Evolutionary conservation across 441 rosid species (phyloP).

Genomic region (Adansonia grandidieri): DNA sequence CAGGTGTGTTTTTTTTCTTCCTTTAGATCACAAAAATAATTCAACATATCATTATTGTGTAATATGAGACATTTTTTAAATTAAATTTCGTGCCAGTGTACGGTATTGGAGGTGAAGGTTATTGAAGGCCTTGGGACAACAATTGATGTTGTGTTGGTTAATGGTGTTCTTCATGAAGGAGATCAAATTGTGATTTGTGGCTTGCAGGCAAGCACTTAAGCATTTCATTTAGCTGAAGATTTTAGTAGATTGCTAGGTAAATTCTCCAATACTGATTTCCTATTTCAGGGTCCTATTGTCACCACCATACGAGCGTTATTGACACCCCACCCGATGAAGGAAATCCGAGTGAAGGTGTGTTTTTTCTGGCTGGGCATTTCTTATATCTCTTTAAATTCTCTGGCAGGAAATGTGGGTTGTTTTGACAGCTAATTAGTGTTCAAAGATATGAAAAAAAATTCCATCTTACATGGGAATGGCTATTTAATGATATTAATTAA

Average conservation of each 20-base stretch:
- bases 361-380: conserved; percentile 20
- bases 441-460: background rate
- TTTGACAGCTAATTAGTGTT: background rate
- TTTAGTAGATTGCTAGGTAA: conserved; percentile 16
- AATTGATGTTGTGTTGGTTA: conserved; percentile 89
- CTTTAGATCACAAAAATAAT: conserved; percentile 9
- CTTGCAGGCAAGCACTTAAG: conserved; percentile 70
- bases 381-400: background rate
- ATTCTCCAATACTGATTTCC: conserved; percentile 14
- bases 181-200: conserved; percentile 96
- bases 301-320: conserved; percentile 79
- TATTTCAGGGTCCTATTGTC: conserved; percentile 79
- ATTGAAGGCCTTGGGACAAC: conserved; percentile 96
- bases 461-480: background rate
- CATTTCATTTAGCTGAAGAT: conserved; percentile 11
- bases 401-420: background rate
- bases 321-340: conserved; percentile 99
- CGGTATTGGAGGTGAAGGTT: conserved; percentile 95
- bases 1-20: conserved; percentile 55
- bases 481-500: background rate
- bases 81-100: conserved; percentile 63
- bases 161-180: conserved; percentile 93
- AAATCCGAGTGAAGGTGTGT: conserved; percentile 88
- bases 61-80: conserved; percentile 30
- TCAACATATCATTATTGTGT: background rate